Percentiles rank a stretch among this genome's conserved stretches.
These are phyloP conservation scores for Aspergillus spinulosporus DNA, from an alignment of 2,329 filamentous ascomycete genomes.

Conservation along the genomic window DNA sequence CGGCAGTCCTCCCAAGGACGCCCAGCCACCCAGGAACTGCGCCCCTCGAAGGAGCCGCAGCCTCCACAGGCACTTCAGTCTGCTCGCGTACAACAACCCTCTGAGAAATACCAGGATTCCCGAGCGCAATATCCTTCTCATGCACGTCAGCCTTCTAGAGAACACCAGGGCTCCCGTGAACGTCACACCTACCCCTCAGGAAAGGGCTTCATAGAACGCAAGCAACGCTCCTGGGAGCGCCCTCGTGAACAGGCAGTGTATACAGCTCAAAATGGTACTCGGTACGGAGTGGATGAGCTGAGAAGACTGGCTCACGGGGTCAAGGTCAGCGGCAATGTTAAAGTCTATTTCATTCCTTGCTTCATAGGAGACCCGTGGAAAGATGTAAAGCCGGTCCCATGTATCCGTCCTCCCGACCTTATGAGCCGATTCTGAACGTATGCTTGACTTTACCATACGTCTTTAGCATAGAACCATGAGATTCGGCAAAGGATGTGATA, in stretches of 20 bases:
- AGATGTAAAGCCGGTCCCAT: conserved; percentile 12
- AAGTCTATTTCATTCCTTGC: conserved; percentile 21
- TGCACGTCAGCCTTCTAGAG: not conserved
- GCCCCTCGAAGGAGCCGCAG: not conserved
- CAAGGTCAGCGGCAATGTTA: conserved; percentile 13
- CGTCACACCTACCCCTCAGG: not conserved
- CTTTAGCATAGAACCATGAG: not conserved
- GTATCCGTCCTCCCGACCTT: not conserved
- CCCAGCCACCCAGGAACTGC: not conserved
- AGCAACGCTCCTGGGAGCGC: not conserved
- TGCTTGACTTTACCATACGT: not conserved
- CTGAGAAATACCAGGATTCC: not conserved
- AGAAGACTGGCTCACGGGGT: conserved; percentile 21
- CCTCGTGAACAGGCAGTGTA: conserved; percentile 11
- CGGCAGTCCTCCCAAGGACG: not conserved
- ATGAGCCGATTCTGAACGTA: not conserved
- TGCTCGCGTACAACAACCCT: not conserved
- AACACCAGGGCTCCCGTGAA: not conserved
- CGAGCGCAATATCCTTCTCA: not conserved
- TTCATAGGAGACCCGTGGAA: conserved; percentile 27
- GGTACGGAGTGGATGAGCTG: conserved; percentile 19
- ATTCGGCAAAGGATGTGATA: too few relatives aligned
- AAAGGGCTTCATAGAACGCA: not conserved
- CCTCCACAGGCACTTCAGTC: not conserved
- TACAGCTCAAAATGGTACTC: conserved; percentile 27